phyloP scores from a whole-genome alignment of 164 flowering plant species.

The Santalum album region DNA sequence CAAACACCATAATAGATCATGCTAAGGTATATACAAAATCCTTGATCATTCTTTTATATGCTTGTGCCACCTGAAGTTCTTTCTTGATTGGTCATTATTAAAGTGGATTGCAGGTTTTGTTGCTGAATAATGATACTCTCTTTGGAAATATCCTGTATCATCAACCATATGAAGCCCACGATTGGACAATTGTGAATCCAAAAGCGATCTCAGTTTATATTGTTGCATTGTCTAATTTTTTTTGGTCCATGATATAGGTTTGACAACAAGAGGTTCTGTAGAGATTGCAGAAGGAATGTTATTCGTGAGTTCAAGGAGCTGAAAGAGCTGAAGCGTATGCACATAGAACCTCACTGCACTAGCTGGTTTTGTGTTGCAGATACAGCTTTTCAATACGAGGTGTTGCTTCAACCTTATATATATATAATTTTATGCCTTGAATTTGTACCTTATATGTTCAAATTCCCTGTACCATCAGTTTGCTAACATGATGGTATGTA shows the following conservation, averaged over 20 bases:
- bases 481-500: no score
- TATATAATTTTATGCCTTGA: no score
- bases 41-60: no score
- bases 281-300: conserved; percentile 98
- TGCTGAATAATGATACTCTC: background rate
- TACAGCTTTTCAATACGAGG: conserved; percentile 88
- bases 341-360: conserved; percentile 81
- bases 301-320: conserved; percentile 97
- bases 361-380: conserved; percentile 97
- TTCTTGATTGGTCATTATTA: no score
- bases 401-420: conserved; percentile 12
- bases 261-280: conserved; percentile 96
- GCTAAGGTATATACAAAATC: no score
- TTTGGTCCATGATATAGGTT: conserved; percentile 62
- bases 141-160: background rate
- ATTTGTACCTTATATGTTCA: no score
- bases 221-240: conserved; percentile 2
- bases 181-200: background rate
- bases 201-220: background rate
- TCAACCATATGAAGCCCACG: background rate
- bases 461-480: no score
- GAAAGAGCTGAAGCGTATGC: conserved; percentile 90
- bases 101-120: no score
- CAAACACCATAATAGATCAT: no score
- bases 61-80: no score